A percentile compares a stretch with the other conserved stretches of the same genome.
phyloP scores from a whole-genome alignment of 139 green algal genomes.

The Chlamydomonas sp. region DNA sequence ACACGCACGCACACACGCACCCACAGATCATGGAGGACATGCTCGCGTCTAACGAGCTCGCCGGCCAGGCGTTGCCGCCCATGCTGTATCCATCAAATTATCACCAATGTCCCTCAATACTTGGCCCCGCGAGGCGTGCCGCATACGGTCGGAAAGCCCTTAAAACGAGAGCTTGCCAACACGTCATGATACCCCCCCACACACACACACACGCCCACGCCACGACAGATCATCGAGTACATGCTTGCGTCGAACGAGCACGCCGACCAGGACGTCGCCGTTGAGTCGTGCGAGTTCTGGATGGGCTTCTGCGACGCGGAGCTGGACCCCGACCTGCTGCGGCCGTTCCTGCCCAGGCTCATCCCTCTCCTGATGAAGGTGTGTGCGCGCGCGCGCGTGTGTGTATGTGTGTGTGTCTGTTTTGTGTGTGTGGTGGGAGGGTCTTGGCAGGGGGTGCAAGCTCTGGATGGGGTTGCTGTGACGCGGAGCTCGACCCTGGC shows the following conservation, averaged over 20 bases:
- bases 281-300: slow-evolving; percentile 97
- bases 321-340: slow-evolving; percentile 55
- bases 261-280: slow-evolving; percentile 61
- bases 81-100: no score
- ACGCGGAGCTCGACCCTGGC: no score
- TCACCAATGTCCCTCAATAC: no score
- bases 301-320: slow-evolving; percentile 64
- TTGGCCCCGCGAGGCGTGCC: no score
- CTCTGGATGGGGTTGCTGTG: background rate
- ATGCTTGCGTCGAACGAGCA: slow-evolving; percentile 83
- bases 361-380: slow-evolving; percentile 90
- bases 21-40: no score
- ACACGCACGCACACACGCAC: no score
- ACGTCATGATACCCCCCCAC: no score
- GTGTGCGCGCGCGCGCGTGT: slow-evolving; percentile 62
- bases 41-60: no score
- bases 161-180: background rate
- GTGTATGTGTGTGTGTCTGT: no score
- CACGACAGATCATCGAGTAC: slow-evolving; percentile 80
- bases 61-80: no score
- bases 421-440: no score
- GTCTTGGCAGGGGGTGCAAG: background rate
- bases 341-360: slow-evolving; percentile 68
- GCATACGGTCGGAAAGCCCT: background rate
- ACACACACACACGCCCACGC: no score